Conservation (phyloP, 2,329 filamentous ascomycete genomes). For the Colletotrichum gloeosporioides region DNA sequence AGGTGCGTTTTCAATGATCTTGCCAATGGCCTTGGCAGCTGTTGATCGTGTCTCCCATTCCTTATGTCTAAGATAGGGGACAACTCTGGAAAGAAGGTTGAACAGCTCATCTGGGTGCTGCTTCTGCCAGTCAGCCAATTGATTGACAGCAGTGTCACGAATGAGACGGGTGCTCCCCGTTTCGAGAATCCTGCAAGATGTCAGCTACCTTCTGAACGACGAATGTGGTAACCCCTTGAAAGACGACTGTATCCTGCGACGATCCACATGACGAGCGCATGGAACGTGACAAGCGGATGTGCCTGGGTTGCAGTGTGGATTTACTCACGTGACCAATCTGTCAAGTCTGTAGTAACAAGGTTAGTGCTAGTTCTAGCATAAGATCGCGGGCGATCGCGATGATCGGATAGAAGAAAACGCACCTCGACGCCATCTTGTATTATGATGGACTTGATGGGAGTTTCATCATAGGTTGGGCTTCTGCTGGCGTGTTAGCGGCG, state of each 20-base stretch:
- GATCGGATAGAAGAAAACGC: constrained; percentile 24
- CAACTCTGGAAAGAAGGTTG: constrained; percentile 88
- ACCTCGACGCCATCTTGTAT: constrained; percentile 64
- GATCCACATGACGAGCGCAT: not conserved
- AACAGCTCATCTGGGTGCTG: constrained; percentile 97
- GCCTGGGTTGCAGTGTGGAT: not conserved
- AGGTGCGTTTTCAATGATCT: constrained; percentile 89
- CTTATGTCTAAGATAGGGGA: constrained; percentile 94
- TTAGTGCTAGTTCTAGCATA: constrained; percentile 29
- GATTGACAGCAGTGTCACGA: constrained; percentile 94
- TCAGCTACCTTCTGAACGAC: constrained; percentile 3
- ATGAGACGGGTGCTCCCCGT: constrained; percentile 96
- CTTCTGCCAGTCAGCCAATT: constrained; percentile 97
- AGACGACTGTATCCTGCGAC: not conserved
- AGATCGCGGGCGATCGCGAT: not conserved
- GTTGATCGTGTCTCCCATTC: constrained; percentile 97
- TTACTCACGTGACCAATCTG: constrained; percentile 83
- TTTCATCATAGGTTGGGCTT: constrained; percentile 22
- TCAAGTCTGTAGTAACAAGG: constrained; percentile 66
- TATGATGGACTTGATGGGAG: constrained; percentile 27
- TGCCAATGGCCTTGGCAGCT: constrained; percentile 90
- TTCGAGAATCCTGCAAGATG: constrained; percentile 77
- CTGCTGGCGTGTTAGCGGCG: not conserved
- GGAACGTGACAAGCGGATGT: not conserved
- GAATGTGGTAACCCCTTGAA: not conserved